Evolutionary conservation across 2,329 filamentous ascomycete species (phyloP).

Genomic region (Diaporthe capsici): DNA sequence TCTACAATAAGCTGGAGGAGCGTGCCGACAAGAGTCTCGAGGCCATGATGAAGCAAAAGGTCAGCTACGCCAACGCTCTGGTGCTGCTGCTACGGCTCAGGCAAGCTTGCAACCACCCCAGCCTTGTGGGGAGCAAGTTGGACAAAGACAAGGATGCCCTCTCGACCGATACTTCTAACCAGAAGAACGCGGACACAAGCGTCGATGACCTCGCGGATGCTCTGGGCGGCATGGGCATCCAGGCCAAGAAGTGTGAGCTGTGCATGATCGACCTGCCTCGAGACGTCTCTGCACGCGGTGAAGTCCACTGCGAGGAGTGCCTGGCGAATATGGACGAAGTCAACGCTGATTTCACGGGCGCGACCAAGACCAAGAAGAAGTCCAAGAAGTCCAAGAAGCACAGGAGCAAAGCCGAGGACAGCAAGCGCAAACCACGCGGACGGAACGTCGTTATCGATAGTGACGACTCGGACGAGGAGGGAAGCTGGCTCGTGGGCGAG

Average conservation of each 20-base stretch:
- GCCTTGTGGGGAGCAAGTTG: constrained; percentile 87
- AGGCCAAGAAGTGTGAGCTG: constrained; percentile 84
- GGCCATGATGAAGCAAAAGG: constrained; percentile 86
- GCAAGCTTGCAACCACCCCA: constrained; percentile 95
- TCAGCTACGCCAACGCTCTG: constrained; percentile 94
- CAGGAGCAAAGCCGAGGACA: constrained; percentile 51
- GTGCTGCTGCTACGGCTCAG: constrained; percentile 91
- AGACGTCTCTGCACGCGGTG: constrained; percentile 62
- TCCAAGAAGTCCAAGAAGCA: constrained; percentile 51
- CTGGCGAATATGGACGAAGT: constrained; percentile 79
- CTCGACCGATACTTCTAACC: constrained; percentile 72
- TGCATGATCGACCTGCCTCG: constrained; percentile 79
- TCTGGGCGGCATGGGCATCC: constrained; percentile 86
- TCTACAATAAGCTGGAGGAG: constrained; percentile 87
- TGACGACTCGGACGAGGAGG: constrained; percentile 77
- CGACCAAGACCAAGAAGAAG: constrained; percentile 57
- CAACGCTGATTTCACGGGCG: constrained; percentile 59
- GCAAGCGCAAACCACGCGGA: constrained; percentile 58
- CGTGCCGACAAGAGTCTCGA: constrained; percentile 90
- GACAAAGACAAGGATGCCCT: constrained; percentile 90
- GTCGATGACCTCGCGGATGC: constrained; percentile 88
- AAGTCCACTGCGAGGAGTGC: constrained; percentile 76
- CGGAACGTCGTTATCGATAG: constrained; percentile 75
- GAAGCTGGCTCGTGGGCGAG: constrained; percentile 84
- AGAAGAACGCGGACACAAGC: constrained; percentile 71